phyloP scores from a whole-genome alignment of 352 stramenopile genomes.

The Saprolegnia diclina region DNA sequence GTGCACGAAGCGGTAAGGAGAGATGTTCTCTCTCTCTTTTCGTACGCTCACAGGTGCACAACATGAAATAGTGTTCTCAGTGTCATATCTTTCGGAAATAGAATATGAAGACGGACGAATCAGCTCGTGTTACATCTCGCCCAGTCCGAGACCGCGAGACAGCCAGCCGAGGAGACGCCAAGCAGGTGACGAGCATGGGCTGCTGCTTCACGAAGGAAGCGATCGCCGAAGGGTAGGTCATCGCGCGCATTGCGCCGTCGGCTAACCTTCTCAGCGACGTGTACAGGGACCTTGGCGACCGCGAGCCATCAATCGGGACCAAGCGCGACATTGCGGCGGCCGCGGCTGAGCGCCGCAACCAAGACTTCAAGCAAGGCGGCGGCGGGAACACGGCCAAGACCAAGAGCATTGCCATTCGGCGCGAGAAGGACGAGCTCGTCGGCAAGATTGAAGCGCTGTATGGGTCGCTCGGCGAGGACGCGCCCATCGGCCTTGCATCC shows the following conservation, averaged over 20 bases:
- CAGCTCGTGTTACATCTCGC: background rate
- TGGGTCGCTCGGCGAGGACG: constrained; percentile 61
- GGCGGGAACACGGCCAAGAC: constrained; percentile 56
- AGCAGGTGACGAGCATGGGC: background rate
- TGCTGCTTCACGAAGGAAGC: constrained; percentile 11
- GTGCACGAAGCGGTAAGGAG: too few relatives aligned
- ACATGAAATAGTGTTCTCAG: too few relatives aligned
- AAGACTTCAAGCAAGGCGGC: constrained; percentile 75
- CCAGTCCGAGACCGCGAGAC: background rate
- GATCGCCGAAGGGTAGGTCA: constrained; percentile 4
- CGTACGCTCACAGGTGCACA: too few relatives aligned
- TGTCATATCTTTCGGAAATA: too few relatives aligned
- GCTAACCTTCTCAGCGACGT: constrained; percentile 14
- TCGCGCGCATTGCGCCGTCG: background rate
- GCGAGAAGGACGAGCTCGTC: constrained; percentile 79
- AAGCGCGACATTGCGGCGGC: constrained; percentile 57
- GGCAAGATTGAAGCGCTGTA: constrained; percentile 79
- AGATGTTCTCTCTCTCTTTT: too few relatives aligned
- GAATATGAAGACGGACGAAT: too few relatives aligned
- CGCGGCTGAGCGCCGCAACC: constrained; percentile 57
- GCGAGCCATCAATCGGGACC: constrained; percentile 52
- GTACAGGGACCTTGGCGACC: constrained; percentile 22
- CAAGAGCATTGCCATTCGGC: constrained; percentile 51
- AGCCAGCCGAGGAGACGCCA: background rate
- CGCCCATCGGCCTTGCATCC: constrained; percentile 71